Base-by-base conservation (phyloP, 345 rosid genomes). In the Eucalyptus tenuipes region DNA sequence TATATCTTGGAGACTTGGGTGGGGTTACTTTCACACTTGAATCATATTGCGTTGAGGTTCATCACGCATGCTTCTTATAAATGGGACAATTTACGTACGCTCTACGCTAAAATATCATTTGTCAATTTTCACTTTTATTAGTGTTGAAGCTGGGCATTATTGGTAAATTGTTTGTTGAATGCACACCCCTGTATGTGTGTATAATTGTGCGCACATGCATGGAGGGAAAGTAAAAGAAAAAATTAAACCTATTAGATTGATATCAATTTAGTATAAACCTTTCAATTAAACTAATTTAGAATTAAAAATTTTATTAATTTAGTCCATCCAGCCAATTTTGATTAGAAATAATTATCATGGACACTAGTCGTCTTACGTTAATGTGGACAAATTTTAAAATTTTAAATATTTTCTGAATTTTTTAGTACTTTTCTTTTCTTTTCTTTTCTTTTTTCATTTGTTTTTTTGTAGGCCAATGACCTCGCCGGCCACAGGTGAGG, bases 251-350 rank as follows among this genome's bases (percentile, higher is more conserved):
- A 55, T 10, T 55, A 24, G 1, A 10, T 10, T 55, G 6, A 55
- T 55, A 55, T 55, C 27, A 9, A 55, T 55, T 55, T 55, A 55
- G 5, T 4, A 29, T 55, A 55, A 55, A 24, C 5, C 1, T 22
- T 55, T 55, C 1, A 55, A 20, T 55, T 22, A 20, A 8, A 55
- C 5, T 24, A 55, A 55, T 9, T 55, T 22, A 55, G 12, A 22
- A 22, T 22, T 55, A 22, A 55, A 0, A 0, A 3, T 22, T 55
- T 55, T 55, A 20, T 55, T 10, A 24, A 55, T 55, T 55, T 55
- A 55, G 6, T 55, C 6, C 1, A 10, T 24, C 3, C 6, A 55
- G 0, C 61, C 1, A 24, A 55, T 24, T 24, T 24, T 1, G 6
- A 0, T 24, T 24, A 24, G 3, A 55, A 55, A 55, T 24, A 9